A percentile compares a stretch with the other conserved stretches of the same genome.
Evolutionary conservation across 2,329 filamentous ascomycete genomes (phyloP).

Genomic region (Epichloe gansuensis): DNA sequence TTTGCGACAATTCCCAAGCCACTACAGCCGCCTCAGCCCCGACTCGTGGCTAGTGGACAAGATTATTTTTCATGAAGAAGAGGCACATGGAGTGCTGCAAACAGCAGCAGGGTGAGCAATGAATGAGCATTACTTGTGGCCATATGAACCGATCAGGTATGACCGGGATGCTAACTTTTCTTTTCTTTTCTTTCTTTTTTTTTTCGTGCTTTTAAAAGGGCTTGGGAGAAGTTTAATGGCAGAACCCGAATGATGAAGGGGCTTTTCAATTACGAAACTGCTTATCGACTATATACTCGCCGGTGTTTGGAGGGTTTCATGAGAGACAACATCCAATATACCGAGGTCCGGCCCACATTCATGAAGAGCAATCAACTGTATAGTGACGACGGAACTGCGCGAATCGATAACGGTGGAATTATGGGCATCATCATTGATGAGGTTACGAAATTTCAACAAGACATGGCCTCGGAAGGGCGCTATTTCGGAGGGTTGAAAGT

Average conservation of each 20-base stretch:
- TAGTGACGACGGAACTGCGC: constrained; percentile 37
- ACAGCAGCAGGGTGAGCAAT: constrained; percentile 38
- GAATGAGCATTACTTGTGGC: too few species aligned
- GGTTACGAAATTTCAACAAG: constrained; percentile 32
- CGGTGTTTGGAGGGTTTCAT: constrained; percentile 48
- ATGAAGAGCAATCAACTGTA: constrained; percentile 50
- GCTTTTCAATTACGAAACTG: constrained; percentile 52
- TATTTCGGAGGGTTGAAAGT: constrained; percentile 55
- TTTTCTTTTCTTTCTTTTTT: too few species aligned
- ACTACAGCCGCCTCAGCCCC: constrained; percentile 14
- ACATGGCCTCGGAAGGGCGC: constrained; percentile 15
- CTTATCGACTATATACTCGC: constrained; percentile 48
- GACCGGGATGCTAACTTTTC: not conserved
- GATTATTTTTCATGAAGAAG: constrained; percentile 47
- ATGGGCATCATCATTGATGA: constrained; percentile 47
- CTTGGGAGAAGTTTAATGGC: constrained; percentile 52
- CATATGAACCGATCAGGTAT: not conserved
- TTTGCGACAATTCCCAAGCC: constrained; percentile 20
- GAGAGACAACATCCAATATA: constrained; percentile 54
- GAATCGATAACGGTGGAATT: constrained; percentile 43
- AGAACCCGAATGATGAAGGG: constrained; percentile 63
- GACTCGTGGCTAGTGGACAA: constrained; percentile 48
- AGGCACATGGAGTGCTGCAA: constrained; percentile 40
- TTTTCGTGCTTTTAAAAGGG: constrained; percentile 18
- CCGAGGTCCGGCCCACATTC: constrained; percentile 58